Evolutionary conservation across 805 yeast species (phyloP).

Genomic region (Candida odintsovae): DNA sequence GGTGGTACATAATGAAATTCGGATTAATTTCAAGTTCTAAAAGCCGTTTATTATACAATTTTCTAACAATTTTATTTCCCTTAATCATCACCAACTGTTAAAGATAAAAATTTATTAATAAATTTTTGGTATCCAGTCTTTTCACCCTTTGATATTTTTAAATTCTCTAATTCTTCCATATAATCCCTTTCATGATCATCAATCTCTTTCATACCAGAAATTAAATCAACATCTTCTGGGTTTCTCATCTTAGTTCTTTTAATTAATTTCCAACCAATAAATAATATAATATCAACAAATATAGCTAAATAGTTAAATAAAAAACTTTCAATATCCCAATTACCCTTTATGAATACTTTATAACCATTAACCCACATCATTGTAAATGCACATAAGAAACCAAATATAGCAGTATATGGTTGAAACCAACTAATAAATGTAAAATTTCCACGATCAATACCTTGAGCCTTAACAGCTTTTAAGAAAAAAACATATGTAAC

Average conservation of each 20-base stretch:
- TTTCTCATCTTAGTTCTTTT: constrained; percentile 42
- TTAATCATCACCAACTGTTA: constrained; percentile 21
- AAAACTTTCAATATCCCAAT: constrained; percentile 58
- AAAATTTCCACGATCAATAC: constrained; percentile 37
- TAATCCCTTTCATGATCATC: constrained; percentile 46
- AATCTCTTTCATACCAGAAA: constrained; percentile 48
- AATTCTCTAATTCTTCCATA: constrained; percentile 11
- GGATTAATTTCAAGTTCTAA: too few relatives aligned
- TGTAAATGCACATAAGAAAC: constrained; percentile 36
- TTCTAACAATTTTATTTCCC: too few relatives aligned
- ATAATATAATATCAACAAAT: constrained; percentile 47
- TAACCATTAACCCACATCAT: constrained; percentile 66
- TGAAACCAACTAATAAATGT: constrained; percentile 52
- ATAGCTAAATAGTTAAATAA: constrained; percentile 70
- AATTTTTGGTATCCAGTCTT: constrained; percentile 15
- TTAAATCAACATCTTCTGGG: constrained; percentile 46
- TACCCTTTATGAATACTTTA: constrained; percentile 59
- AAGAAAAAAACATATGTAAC: constrained; percentile 57
- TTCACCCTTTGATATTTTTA: constrained; percentile 16
- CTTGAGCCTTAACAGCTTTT: constrained; percentile 51
- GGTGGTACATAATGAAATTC: too few relatives aligned
- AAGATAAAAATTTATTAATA: constrained; percentile 8
- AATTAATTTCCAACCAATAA: constrained; percentile 44
- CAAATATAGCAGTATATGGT: constrained; percentile 52
- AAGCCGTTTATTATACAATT: too few relatives aligned